phyloP scores from a whole-genome alignment of 2,329 filamentous ascomycete genomes.

The Lecanosticta acicola region DNA sequence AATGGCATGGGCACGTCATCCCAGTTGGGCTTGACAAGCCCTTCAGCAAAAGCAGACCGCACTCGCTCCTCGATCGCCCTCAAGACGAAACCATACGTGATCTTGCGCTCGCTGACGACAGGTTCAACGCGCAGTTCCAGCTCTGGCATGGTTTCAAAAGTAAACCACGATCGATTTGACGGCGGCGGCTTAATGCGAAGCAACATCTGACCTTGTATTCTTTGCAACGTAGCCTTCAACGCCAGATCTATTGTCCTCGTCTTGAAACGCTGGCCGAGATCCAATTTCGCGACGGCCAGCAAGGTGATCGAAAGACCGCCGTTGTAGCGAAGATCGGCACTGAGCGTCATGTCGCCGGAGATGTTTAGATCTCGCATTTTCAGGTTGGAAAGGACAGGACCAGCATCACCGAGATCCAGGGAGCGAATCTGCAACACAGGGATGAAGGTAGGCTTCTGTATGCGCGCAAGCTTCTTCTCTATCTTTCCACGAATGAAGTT shows the following conservation, averaged over 20 bases:
- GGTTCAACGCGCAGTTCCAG: slow-evolving; percentile 93
- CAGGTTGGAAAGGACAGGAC: slow-evolving; percentile 83
- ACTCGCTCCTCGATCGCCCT: slow-evolving; percentile 92
- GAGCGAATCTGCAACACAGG: slow-evolving; percentile 75
- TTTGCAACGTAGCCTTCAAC: slow-evolving; percentile 77
- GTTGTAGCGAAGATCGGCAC: slow-evolving; percentile 81
- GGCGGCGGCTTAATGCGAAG: slow-evolving; percentile 90
- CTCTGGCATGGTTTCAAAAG: slow-evolving; percentile 88
- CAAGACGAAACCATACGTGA: slow-evolving; percentile 88
- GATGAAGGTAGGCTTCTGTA: slow-evolving; percentile 86
- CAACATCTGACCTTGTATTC: slow-evolving; percentile 76
- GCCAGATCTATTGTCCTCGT: slow-evolving; percentile 83
- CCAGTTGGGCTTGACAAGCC: slow-evolving; percentile 88
- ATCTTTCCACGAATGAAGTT: slow-evolving; percentile 76
- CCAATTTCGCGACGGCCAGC: slow-evolving; percentile 85
- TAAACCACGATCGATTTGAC: slow-evolving; percentile 93
- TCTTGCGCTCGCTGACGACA: slow-evolving; percentile 89
- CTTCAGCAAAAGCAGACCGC: slow-evolving; percentile 88
- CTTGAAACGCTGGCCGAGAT: slow-evolving; percentile 83
- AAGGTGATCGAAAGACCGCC: slow-evolving; percentile 88
- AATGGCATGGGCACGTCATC: slow-evolving; percentile 76
- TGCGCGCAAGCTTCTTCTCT: slow-evolving; percentile 90
- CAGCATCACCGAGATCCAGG: slow-evolving; percentile 79
- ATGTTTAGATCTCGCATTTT: slow-evolving; percentile 83
- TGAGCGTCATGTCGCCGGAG: slow-evolving; percentile 81